Percentiles rank a stretch among this genome's conserved stretches.
Evolutionary conservation across 495 filamentous ascomycete genomes (phyloP).

Genomic region (Penicillium longicatenatum): DNA sequence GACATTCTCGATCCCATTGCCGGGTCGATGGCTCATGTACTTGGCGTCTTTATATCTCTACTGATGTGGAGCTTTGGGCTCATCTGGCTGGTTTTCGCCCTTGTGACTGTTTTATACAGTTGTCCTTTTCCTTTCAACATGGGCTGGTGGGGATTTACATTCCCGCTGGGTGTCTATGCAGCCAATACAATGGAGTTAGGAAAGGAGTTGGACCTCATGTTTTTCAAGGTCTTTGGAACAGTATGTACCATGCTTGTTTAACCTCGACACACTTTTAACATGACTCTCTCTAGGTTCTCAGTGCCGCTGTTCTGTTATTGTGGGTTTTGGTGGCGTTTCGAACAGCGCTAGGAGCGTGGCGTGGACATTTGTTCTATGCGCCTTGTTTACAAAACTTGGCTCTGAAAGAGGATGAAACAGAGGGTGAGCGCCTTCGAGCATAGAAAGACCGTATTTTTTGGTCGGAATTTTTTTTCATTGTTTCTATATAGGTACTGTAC

Average conservation of each 20-base stretch:
- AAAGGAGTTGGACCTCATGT: slow-evolving; percentile 44
- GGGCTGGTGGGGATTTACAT: slow-evolving; percentile 66
- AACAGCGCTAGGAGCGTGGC: slow-evolving; percentile 41
- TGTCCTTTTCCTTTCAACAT: slow-evolving; percentile 60
- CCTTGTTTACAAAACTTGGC: slow-evolving; percentile 50
- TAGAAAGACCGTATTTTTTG: slow-evolving; percentile 1
- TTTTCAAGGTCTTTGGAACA: slow-evolving; percentile 54
- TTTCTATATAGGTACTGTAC: no score
- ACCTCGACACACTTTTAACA: background rate
- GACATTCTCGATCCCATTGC: slow-evolving; percentile 29
- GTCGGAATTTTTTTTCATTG: background rate
- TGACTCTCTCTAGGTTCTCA: slow-evolving; percentile 33
- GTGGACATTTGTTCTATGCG: slow-evolving; percentile 46
- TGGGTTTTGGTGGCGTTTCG: slow-evolving; percentile 45
- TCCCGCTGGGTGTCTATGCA: slow-evolving; percentile 58
- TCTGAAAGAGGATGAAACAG: slow-evolving; percentile 21
- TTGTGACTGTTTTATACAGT: slow-evolving; percentile 38
- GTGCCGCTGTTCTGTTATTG: slow-evolving; percentile 39
- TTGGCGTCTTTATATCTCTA: slow-evolving; percentile 43
- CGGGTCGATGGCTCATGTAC: slow-evolving; percentile 42
- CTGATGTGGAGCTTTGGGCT: slow-evolving; percentile 53
- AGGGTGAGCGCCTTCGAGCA: slow-evolving; percentile 10
- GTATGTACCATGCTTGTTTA: slow-evolving; percentile 22
- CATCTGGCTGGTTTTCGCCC: slow-evolving; percentile 51
- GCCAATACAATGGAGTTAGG: slow-evolving; percentile 49